Percentiles rank a stretch among this genome's conserved stretches.
Conservation (phyloP, 2,329 filamentous ascomycete genomes). For the Apiospora saccharicola region DNA sequence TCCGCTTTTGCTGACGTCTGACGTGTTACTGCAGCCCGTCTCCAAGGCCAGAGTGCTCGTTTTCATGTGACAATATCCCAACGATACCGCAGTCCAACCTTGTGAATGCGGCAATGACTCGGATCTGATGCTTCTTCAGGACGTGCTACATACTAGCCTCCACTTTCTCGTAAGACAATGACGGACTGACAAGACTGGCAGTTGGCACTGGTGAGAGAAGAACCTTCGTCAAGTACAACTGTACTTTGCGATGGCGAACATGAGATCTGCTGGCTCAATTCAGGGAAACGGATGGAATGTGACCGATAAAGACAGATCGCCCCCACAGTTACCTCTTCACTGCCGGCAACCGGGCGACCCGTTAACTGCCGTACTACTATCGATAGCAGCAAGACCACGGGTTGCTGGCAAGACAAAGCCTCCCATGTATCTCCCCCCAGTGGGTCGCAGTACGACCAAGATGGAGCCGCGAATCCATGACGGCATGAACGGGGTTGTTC, state of each 20-base stretch:
- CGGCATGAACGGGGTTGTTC: slow-evolving; percentile 1
- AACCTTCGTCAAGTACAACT: neutral
- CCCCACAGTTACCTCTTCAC: neutral
- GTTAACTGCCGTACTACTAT: neutral
- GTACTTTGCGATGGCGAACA: neutral
- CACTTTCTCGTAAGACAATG: neutral
- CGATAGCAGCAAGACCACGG: neutral
- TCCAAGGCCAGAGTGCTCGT: neutral
- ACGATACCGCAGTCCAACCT: neutral
- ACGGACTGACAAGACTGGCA: neutral
- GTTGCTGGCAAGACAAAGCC: neutral
- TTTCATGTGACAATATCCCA: neutral
- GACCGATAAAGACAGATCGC: neutral
- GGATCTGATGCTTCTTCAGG: neutral
- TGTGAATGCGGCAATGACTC: neutral
- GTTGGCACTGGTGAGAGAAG: neutral
- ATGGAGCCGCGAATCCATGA: slow-evolving; percentile 5
- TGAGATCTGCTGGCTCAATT: neutral
- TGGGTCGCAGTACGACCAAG: neutral
- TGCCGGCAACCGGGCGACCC: neutral
- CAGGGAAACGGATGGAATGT: slow-evolving; percentile 18
- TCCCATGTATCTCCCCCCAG: neutral
- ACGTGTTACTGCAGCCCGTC: slow-evolving; percentile 15
- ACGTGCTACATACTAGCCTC: neutral
- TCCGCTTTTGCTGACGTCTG: neutral